These are phyloP conservation scores for Ustilago shanxiensis DNA, from an alignment of 1,284 basidiomycete species.

Conservation along the genomic window DNA sequence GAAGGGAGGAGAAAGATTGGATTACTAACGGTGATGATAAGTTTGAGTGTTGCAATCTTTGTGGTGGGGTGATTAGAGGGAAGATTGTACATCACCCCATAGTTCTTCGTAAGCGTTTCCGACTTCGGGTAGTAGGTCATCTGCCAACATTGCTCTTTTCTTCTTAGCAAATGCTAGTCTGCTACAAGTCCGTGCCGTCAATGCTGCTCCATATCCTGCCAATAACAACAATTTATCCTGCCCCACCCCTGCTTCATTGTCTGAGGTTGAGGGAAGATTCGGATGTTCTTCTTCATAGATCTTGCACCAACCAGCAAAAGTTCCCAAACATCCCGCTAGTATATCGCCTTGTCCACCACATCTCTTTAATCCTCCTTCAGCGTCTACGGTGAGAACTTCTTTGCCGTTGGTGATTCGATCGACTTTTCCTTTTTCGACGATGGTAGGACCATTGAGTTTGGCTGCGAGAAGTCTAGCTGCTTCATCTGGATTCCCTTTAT, in stretches of 20 bases:
- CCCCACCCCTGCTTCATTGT: conserved; percentile 50
- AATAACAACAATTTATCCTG: conserved; percentile 79
- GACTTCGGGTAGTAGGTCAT: conserved; percentile 78
- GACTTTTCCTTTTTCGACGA: conserved; percentile 86
- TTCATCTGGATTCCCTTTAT: conserved; percentile 70
- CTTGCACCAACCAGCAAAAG: conserved; percentile 92
- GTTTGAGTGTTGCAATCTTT: not conserved
- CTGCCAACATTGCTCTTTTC: conserved; percentile 86
- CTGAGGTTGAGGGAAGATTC: conserved; percentile 3
- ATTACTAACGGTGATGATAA: too few relatives aligned
- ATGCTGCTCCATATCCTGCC: conserved; percentile 87
- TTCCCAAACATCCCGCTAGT: conserved; percentile 85
- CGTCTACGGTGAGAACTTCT: conserved; percentile 78
- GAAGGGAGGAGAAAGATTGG: too few relatives aligned
- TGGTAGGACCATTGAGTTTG: conserved; percentile 84
- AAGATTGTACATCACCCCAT: conserved; percentile 38
- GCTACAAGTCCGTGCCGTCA: conserved; percentile 87
- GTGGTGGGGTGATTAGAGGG: not conserved
- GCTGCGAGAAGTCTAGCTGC: conserved; percentile 74
- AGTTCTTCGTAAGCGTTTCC: conserved; percentile 68
- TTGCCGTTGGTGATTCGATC: conserved; percentile 63
- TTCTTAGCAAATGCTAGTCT: conserved; percentile 80
- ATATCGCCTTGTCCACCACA: conserved; percentile 97
- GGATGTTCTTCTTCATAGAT: conserved; percentile 77
- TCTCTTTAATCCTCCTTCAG: conserved; percentile 85